These are phyloP conservation scores for Populus tomentosa DNA, from an alignment of 441 rosid species.

Conservation along the genomic window DNA sequence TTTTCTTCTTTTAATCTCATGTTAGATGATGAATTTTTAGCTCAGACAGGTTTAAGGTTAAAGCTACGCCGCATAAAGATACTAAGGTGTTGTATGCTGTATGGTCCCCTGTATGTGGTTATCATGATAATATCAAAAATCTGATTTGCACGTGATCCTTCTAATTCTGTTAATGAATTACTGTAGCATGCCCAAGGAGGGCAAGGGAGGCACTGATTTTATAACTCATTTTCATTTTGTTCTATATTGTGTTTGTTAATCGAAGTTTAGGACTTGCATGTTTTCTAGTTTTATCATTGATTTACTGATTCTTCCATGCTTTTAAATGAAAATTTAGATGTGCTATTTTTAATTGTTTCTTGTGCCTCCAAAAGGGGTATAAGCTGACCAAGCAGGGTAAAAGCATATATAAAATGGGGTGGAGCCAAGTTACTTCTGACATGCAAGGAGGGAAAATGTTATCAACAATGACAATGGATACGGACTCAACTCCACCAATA, in stretches of 20 bases:
- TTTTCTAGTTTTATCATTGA: conserved; percentile 3
- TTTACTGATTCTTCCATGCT: neutral
- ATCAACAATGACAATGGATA: conserved; percentile 71
- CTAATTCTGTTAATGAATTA: neutral
- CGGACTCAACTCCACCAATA: conserved; percentile 32
- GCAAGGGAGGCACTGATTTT: neutral
- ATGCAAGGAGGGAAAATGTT: conserved; percentile 62
- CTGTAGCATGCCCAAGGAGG: neutral
- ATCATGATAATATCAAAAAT: too few relatives aligned
- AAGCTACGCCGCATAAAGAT: too few relatives aligned
- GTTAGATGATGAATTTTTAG: too few relatives aligned
- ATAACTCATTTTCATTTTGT: neutral
- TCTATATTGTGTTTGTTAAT: neutral
- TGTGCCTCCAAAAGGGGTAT: conserved; percentile 58
- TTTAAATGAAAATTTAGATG: neutral
- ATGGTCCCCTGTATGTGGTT: too few relatives aligned
- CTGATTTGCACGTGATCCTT: too few relatives aligned
- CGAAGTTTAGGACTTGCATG: neutral
- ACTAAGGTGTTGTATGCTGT: too few relatives aligned
- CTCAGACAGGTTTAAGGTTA: too few relatives aligned
- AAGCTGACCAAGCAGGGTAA: conserved; percentile 78
- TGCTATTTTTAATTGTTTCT: conserved; percentile 2
- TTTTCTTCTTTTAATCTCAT: too few relatives aligned
- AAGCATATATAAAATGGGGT: conserved; percentile 65
- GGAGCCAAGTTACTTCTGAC: conserved; percentile 60